Percentiles rank a stretch among this genome's conserved stretches.
phyloP scores from a whole-genome alignment of 2,329 filamentous ascomycete species.

The Pseudogymnoascus sp. region DNA sequence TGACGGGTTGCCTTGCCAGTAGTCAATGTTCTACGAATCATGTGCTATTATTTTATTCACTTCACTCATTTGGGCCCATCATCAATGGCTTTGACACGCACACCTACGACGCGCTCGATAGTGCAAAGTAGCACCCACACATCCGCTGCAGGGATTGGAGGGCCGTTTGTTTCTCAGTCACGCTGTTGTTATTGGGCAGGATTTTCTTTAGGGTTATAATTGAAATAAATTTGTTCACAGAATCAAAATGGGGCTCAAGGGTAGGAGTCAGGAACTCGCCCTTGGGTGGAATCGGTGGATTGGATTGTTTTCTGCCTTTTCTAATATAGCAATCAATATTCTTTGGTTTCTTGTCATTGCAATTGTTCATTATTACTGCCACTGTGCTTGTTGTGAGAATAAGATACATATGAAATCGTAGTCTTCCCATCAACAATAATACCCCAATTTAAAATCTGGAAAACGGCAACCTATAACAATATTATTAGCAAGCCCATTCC shows the following conservation, averaged over 20 bases:
- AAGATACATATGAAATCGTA: neutral
- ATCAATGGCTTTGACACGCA: neutral
- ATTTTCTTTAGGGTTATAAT: neutral
- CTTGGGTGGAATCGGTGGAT: neutral
- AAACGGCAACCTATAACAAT: conserved; percentile 13
- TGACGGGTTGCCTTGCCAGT: neutral
- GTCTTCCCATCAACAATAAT: neutral
- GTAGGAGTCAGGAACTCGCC: neutral
- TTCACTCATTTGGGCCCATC: neutral
- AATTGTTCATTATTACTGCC: neutral
- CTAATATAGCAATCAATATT: neutral
- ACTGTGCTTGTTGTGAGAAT: neutral
- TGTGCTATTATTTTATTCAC: neutral
- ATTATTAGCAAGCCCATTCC: neutral
- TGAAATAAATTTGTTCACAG: neutral
- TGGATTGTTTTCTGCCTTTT: neutral
- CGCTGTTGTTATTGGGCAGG: neutral
- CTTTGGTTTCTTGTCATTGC: conserved; percentile 1
- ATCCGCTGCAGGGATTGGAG: neutral
- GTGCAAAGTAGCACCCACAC: too few species aligned
- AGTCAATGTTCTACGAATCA: neutral
- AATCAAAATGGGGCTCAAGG: neutral
- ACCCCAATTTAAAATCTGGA: conserved; percentile 11
- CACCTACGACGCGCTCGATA: neutral
- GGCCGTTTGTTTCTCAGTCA: neutral